These are phyloP conservation scores for Diaporthe vaccinii DNA, from an alignment of 2,329 filamentous ascomycete species.

Conservation along the genomic window DNA sequence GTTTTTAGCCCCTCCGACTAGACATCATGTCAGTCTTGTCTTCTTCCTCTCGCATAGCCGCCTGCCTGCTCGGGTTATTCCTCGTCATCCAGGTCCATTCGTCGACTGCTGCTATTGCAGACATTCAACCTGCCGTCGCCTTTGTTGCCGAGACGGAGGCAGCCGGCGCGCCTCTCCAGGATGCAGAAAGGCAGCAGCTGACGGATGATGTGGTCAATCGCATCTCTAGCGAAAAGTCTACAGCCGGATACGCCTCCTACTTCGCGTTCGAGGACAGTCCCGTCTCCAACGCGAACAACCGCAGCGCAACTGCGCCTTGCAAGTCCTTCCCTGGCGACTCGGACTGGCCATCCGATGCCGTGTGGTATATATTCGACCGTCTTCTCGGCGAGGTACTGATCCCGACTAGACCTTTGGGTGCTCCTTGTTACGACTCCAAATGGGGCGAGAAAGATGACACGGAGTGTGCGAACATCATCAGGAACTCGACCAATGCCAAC, in stretches of 20 bases:
- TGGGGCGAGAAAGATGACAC: slow-evolving; percentile 56
- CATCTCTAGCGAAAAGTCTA: background rate
- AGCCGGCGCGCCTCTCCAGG: slow-evolving; percentile 15
- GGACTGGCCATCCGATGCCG: slow-evolving; percentile 62
- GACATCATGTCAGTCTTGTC: background rate
- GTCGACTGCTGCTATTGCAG: background rate
- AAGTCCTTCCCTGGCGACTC: slow-evolving; percentile 59
- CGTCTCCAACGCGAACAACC: background rate
- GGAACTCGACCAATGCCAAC: slow-evolving; percentile 51
- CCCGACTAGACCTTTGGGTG: slow-evolving; percentile 64
- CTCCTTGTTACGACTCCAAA: slow-evolving; percentile 62
- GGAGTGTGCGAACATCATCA: slow-evolving; percentile 55
- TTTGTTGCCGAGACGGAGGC: background rate
- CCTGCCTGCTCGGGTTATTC: background rate
- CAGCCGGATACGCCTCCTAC: background rate
- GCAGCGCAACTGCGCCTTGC: slow-evolving; percentile 29
- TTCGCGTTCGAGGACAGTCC: slow-evolving; percentile 21
- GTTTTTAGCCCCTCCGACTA: background rate
- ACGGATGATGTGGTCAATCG: slow-evolving; percentile 16
- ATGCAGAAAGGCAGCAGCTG: slow-evolving; percentile 8
- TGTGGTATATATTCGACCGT: slow-evolving; percentile 65
- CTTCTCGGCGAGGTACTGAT: slow-evolving; percentile 65
- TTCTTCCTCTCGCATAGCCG: background rate
- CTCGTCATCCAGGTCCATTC: background rate
- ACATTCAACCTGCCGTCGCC: background rate